Evolutionary conservation across 1,284 basidiomycete genomes (phyloP), one percentile per base, ranked within the genome.

Genomic region (Trametes sp.): DNA sequence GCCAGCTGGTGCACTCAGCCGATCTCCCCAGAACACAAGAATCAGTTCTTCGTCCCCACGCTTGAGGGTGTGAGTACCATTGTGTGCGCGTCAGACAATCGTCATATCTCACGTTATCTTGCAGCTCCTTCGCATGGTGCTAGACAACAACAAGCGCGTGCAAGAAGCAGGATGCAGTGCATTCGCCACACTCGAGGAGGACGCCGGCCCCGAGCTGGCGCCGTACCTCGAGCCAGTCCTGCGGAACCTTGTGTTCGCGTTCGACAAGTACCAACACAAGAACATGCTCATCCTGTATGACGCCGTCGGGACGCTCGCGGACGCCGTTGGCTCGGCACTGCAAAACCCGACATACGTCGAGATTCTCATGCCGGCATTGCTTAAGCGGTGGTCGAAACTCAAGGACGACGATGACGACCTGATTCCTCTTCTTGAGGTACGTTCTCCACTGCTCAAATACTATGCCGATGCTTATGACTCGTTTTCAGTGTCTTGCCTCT

Each of bases 81-180:
- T 35, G 21, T 13, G 65, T 58, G 67, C 67, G 13, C 55, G 50
- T 33, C 42, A 46, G 50, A 31, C 21, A 24, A 33, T 64, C 44
- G 23, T 62, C 51, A 50, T 53, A 45, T 61, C n/a, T 58, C 28
- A 23, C 50, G 64, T 57, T 65, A 51, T 44, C 23, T 33, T 56
- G 4, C 67, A 96, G 95, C 87, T 98, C 50, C 87, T 99, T 62
- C 89, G 92, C 62, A 98, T 97, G 94, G 96, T 98, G n/a, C 83
- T 99, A 55, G 98, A 99, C 76, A 94, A 94, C 78, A 99, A 99
- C 83, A 99, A 99, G 81, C 93, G 96, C 23, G 98, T 99, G 0
- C 98, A 99, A 80, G 98, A 99, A 80, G 98, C 98, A 1, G 98
- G 98, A 21, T 99, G 98, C 79, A 96, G 93, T 67, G 98, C 98